phyloP scores from a whole-genome alignment of 2,329 filamentous ascomycete genomes.

The Phyllosticta citrichinensis region DNA sequence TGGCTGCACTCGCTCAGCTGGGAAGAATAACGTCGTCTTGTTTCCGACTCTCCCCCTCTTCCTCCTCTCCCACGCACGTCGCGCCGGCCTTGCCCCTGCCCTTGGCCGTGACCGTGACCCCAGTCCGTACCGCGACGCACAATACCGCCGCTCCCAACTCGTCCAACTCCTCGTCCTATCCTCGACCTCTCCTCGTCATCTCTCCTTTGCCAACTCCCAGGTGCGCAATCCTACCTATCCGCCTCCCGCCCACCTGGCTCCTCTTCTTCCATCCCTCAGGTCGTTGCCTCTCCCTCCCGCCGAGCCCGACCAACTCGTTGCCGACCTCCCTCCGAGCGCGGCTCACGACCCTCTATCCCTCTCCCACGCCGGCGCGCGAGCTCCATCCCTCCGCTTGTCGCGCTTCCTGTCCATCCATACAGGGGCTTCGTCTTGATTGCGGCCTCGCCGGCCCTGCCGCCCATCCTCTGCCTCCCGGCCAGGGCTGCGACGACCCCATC shows the following conservation, averaged over 20 bases:
- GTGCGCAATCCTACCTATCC: not conserved
- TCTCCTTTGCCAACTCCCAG: not conserved
- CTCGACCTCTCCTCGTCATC: not conserved
- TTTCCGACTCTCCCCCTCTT: not conserved
- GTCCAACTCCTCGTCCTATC: not conserved
- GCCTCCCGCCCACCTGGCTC: not conserved
- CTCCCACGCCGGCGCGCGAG: not conserved
- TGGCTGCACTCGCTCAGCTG: too few relatives aligned
- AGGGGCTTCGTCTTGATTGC: conserved; percentile 5
- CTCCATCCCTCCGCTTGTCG: not conserved
- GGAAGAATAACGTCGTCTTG: not conserved
- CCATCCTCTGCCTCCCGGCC: conserved; percentile 6
- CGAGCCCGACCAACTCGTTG: conserved; percentile 14
- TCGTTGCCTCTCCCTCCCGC: conserved; percentile 13
- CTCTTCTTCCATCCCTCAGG: not conserved
- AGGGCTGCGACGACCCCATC: not conserved
- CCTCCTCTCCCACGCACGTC: not conserved
- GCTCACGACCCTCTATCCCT: not conserved
- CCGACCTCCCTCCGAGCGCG: conserved; percentile 5
- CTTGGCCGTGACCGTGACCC: not conserved
- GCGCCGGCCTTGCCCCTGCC: not conserved
- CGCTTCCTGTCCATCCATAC: conserved; percentile 4
- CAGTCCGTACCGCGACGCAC: not conserved
- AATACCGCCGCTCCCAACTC: not conserved
- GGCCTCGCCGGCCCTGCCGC: conserved; percentile 6